A percentile compares a stretch with the other conserved stretches of the same genome.
Conservation (phyloP, 306 rosid genomes). For the Citrullus colocynthis region DNA sequence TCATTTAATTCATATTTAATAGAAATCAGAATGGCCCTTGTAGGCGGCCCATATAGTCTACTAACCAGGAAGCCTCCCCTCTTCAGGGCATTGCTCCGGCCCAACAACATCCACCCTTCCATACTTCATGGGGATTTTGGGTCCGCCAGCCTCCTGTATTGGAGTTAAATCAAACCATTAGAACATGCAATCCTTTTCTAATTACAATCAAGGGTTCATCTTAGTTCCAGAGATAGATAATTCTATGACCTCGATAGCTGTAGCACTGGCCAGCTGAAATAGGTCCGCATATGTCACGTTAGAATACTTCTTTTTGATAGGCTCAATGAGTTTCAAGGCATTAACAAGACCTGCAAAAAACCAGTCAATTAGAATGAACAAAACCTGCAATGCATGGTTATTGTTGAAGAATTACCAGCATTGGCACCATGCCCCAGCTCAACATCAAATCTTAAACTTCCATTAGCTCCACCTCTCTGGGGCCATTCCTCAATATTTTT, state of each 20-base stretch:
- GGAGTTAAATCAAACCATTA: conserved; percentile 10
- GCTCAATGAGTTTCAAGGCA: conserved; percentile 92
- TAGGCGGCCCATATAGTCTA: background rate
- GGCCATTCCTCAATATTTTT: conserved; percentile 96
- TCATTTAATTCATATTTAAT: background rate
- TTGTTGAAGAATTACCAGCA: conserved; percentile 49
- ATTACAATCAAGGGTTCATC: background rate
- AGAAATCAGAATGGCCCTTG: background rate
- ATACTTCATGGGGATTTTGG: conserved; percentile 91
- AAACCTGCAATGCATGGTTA: conserved; percentile 1
- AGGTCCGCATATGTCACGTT: conserved; percentile 90
- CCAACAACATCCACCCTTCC: conserved; percentile 70
- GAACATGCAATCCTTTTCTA: conserved; percentile 4
- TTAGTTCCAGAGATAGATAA: conserved; percentile 9
- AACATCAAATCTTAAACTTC: conserved; percentile 73
- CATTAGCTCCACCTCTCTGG: conserved; percentile 89
- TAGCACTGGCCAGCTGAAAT: conserved; percentile 93
- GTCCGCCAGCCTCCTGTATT: conserved; percentile 92
- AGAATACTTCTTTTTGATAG: conserved; percentile 82
- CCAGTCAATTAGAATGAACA: conserved; percentile 16
- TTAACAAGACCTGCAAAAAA: conserved; percentile 61
- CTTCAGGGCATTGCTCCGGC: conserved; percentile 89
- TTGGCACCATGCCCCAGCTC: conserved; percentile 92
- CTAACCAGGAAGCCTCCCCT: conserved; percentile 96
- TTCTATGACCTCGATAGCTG: conserved; percentile 70